Base-by-base conservation (phyloP, 129 eudicot genomes). In the Heracleum sosnowskyi region DNA sequence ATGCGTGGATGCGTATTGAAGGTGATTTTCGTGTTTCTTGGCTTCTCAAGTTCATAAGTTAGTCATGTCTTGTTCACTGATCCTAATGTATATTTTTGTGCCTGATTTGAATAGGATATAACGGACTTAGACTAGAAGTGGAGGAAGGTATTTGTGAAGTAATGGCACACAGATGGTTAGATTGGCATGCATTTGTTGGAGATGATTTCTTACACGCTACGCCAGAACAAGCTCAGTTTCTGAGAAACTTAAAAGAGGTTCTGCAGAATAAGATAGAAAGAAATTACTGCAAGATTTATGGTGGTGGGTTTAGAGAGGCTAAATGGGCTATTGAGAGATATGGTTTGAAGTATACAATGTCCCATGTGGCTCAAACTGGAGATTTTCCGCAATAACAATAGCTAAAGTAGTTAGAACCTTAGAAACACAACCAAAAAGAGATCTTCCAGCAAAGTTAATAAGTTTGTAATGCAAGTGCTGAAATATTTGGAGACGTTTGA, bases 141-240 rank as follows among this genome's bases (percentile, higher is more conserved):
- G 76, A 73, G 55, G 55, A 73, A 73, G 76, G 76, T 41, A 42
- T 73, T 1, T 73, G 76, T 26, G 76, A 73, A 73, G 76, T 73
- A 73, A 73, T 73, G 55, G 76, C 76, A 40, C 76, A 73, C 36
- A 26, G 37, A 73, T 42, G 55, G 55, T 73, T 73, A 47, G 76
- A 73, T 42, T 42, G 76, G 76, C 36, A 73, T 73, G 76, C 76
- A 24, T 42, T 73, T 11, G 20, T 42, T 12, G 76, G 76, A 10
- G 76, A 73, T 41, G 57, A 73, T 31, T 73, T 73, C 57, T 42
- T 73, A 73, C 46, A 47, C 13, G 44, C 46, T 26, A 40, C 24
- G 1, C 76, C n/a, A 15, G 76, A 73, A 47, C 57, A 73, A 73
- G 53, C 76, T 26, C 76, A 42, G 76, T 73, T 73, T 16, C 36